Percentiles rank a stretch among this genome's conserved stretches.
phyloP scores from a whole-genome alignment of 108 stramenopile species.

The Fragilaria crotonensis region DNA sequence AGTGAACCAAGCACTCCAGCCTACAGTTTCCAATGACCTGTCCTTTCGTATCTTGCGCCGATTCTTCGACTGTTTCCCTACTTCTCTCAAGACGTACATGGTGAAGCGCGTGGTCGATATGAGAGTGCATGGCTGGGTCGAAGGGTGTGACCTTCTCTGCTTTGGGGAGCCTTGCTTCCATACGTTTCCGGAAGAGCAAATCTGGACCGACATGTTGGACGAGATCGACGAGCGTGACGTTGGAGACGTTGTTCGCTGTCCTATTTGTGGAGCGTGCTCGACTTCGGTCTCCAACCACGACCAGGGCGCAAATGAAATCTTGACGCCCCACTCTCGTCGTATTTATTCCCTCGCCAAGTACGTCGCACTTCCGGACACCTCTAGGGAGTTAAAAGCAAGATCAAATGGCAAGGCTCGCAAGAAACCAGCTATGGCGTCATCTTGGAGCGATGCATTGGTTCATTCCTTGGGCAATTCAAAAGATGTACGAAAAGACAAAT shows the following conservation, averaged over 20 bases:
- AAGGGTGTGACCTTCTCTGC: conserved; percentile 3
- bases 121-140: conserved; percentile 31
- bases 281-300: conserved; percentile 5
- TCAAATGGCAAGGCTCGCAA: conserved; percentile 19
- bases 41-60: conserved; percentile 28
- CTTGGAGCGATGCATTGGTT: conserved; percentile 49
- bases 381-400: conserved; percentile 31
- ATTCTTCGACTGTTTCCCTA: conserved; percentile 54
- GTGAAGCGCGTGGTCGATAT: conserved; percentile 56
- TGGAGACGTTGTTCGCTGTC: conserved; percentile 41
- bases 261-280: conserved; percentile 24
- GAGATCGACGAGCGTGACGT: conserved; percentile 26
- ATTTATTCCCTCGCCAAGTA: conserved; percentile 37
- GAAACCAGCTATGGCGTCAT: conserved; percentile 26
- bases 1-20: neutral
- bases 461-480: conserved; percentile 45
- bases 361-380: conserved; percentile 31
- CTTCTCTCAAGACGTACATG: conserved; percentile 49
- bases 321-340: conserved; percentile 13
- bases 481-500: conserved; percentile 67
- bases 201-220: conserved; percentile 53
- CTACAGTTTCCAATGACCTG: conserved; percentile 7
- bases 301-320: neutral
- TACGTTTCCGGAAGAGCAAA: conserved; percentile 49
- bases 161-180: conserved; percentile 45